Base-by-base conservation (phyloP, 768 basidiomycete species). In the Mycena metata region DNA sequence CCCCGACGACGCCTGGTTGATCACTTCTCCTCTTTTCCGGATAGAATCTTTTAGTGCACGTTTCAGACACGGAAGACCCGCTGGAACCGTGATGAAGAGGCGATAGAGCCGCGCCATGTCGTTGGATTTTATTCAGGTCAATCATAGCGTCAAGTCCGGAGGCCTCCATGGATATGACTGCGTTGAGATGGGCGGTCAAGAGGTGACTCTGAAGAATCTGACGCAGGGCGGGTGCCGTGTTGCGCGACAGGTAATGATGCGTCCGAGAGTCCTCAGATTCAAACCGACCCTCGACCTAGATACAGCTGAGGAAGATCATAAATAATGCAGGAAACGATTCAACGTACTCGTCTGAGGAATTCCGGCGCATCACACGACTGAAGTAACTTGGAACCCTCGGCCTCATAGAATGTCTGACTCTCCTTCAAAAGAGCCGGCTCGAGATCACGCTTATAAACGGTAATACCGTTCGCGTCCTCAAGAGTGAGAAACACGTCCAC, bases 131-230 rank as follows among this genome's bases (percentile, higher is more conserved):
- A 76, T 94, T 89, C 33, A 86, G 80, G 75, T 98, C 94, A 49
- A 98, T 85, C 94, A 99, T 96, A 19, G 82, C 82, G 70, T 96
- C 90, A 52, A 99, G 80, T 11, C 98, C 98, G 7, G 96, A 95
- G 70, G 90, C 89, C 1, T 89, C 86, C 88, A 95, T 93, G 36
- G 84, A 83, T 64, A 99, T 89, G 59, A 98, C 86, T 7, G 86
- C 82, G n/a, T 81, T 74, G 19, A 99, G 80, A 78, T 98, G 94
- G 9, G 92, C 85, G 0, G 91, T 87, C 42, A 99, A 83, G 42
- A 99, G 89, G 59, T 90, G 81, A 46, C 89, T 83, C 76, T 96
- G 89, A 17, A 99, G 84, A 50, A 97, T 94, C 60, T 87, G 83
- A 30, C 88, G 86, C 16, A 99, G 83, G 3, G 91, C 88, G 0